Evolutionary conservation across 768 basidiomycete species (phyloP).

Genomic region (Dacryopinax primogenitus): DNA sequence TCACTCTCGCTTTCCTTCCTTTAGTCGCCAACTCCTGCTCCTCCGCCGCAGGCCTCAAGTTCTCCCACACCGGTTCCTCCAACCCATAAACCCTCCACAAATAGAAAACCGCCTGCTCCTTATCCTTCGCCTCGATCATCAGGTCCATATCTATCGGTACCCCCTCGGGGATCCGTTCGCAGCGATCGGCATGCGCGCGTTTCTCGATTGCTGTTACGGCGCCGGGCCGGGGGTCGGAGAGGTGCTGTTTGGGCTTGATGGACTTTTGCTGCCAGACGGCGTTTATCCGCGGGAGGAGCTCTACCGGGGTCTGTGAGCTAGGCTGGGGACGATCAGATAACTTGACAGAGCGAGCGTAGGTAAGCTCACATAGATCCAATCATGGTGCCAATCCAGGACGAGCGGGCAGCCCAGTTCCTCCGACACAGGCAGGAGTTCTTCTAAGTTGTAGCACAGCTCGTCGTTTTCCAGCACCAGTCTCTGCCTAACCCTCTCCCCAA

Average conservation of each 20-base stretch:
- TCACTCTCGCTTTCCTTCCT: slow-evolving; percentile 33
- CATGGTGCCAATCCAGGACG: slow-evolving; percentile 74
- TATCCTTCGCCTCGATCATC: slow-evolving; percentile 90
- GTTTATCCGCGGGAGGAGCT: slow-evolving; percentile 63
- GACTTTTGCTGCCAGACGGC: slow-evolving; percentile 61
- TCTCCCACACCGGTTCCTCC: slow-evolving; percentile 43
- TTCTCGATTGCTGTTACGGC: slow-evolving; percentile 73
- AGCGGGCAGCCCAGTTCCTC: slow-evolving; percentile 68
- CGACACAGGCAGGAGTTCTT: slow-evolving; percentile 76
- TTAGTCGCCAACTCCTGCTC: slow-evolving; percentile 34
- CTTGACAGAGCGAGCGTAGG: not conserved
- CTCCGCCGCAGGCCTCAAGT: slow-evolving; percentile 34
- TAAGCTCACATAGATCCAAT: slow-evolving; percentile 37
- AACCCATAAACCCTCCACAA: slow-evolving; percentile 66
- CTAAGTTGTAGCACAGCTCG: slow-evolving; percentile 83
- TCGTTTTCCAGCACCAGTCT: slow-evolving; percentile 89
- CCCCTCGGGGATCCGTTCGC: slow-evolving; percentile 49
- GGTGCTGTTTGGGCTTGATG: slow-evolving; percentile 83
- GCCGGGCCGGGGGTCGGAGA: slow-evolving; percentile 78
- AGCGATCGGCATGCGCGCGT: slow-evolving; percentile 77
- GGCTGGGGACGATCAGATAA: slow-evolving; percentile 17
- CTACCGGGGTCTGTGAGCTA: slow-evolving; percentile 37
- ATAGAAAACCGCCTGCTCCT: slow-evolving; percentile 87
- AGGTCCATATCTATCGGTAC: slow-evolving; percentile 66
- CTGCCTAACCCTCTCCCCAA: slow-evolving; percentile 50